These are phyloP conservation scores for Agaricus sinodeliciosus DNA, from an alignment of 768 basidiomycete genomes.

Conservation along the genomic window DNA sequence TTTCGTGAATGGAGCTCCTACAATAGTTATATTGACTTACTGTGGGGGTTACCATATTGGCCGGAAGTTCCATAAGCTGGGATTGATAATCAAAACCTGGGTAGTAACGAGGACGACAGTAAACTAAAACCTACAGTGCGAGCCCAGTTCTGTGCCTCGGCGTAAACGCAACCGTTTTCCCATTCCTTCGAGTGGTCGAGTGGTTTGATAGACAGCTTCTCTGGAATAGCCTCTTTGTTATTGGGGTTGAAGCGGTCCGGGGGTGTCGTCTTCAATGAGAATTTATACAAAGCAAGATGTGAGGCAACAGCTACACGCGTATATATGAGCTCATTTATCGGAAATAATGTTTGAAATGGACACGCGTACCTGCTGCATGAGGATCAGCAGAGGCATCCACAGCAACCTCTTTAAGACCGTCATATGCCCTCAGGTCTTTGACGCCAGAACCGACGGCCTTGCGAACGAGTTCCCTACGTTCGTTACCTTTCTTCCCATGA, in stretches of 20 bases:
- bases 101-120: slow-evolving; percentile 1
- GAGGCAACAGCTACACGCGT: slow-evolving; percentile 61
- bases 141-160: slow-evolving; percentile 73
- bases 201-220: slow-evolving; percentile 43
- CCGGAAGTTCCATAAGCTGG: slow-evolving; percentile 81
- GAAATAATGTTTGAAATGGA: not conserved
- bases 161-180: slow-evolving; percentile 70
- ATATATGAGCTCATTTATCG: not conserved
- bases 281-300: slow-evolving; percentile 67
- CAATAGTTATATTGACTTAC: slow-evolving; percentile 26
- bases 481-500: slow-evolving; percentile 33
- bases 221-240: slow-evolving; percentile 41
- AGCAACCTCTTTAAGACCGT: slow-evolving; percentile 54
- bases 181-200: slow-evolving; percentile 48
- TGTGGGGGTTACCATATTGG: slow-evolving; percentile 82
- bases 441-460: slow-evolving; percentile 68
- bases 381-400: slow-evolving; percentile 64
- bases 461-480: slow-evolving; percentile 60
- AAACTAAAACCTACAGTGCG: slow-evolving; percentile 46
- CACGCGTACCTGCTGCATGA: slow-evolving; percentile 64
- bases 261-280: slow-evolving; percentile 71
- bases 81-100: not conserved
- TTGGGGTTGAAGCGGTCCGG: slow-evolving; percentile 62
- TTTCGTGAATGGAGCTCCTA: not conserved
- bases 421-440: slow-evolving; percentile 56